phyloP scores from a whole-genome alignment of 306 rosid genomes.

The Castanopsis chinensis region DNA sequence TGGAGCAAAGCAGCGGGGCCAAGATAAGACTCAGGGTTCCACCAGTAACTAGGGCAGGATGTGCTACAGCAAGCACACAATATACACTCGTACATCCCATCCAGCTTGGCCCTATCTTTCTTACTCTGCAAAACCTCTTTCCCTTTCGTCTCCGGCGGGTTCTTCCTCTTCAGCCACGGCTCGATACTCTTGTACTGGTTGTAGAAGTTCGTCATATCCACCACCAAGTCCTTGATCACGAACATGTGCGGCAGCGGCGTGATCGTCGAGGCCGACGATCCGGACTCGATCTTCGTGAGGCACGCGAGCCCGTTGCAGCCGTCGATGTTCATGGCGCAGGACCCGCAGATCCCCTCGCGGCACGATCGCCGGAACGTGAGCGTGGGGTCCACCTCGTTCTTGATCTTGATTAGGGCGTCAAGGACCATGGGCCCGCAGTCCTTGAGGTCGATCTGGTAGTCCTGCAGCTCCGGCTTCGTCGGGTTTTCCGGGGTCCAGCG shows the following conservation, averaged over 20 bases:
- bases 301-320: constrained; percentile 96
- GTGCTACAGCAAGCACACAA: constrained; percentile 98
- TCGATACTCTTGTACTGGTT: constrained; percentile 98
- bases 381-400: constrained; percentile 81
- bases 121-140: constrained; percentile 88
- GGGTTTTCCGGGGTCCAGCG: constrained; percentile 87
- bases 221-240: constrained; percentile 88
- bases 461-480: constrained; percentile 70
- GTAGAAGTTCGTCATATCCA: constrained; percentile 95
- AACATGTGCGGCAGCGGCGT: constrained; percentile 96
- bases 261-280: constrained; percentile 35
- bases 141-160: constrained; percentile 44
- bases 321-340: constrained; percentile 98
- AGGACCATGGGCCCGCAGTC: constrained; percentile 99
- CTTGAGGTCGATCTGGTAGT: constrained; percentile 74
- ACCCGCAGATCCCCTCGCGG: constrained; percentile 96
- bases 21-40: constrained; percentile 95
- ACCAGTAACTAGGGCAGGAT: constrained; percentile 99
- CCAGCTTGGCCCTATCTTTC: constrained; percentile 83
- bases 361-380: constrained; percentile 90
- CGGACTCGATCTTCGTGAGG: constrained; percentile 63
- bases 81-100: constrained; percentile 98
- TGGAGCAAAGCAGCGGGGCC: constrained; percentile 98
- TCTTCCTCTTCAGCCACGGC: constrained; percentile 98
- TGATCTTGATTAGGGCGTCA: constrained; percentile 88